phyloP scores from a whole-genome alignment of 225 moss, liverwort and hornwort genomes.

The Physcomitrium patens region DNA sequence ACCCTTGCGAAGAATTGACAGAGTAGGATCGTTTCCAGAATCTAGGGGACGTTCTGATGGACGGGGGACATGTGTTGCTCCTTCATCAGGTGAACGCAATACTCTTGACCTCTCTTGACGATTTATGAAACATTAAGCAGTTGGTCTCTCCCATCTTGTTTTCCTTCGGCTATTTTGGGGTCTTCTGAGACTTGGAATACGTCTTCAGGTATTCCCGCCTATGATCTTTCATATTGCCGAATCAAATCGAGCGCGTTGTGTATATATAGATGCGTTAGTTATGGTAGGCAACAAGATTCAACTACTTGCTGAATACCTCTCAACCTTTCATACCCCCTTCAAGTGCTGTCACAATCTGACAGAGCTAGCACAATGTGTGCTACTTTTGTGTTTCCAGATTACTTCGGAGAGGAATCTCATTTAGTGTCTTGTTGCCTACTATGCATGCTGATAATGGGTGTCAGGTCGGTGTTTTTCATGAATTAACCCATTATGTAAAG shows the following conservation, averaged over 20 bases:
- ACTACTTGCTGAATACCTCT: slow-evolving; percentile 2
- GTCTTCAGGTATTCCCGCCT: background rate
- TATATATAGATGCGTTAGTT: background rate
- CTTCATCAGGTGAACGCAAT: slow-evolving; percentile 57
- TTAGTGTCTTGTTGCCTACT: background rate
- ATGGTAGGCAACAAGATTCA: background rate
- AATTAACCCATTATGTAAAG: background rate
- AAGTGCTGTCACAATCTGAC: background rate
- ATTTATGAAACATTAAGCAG: slow-evolving; percentile 30
- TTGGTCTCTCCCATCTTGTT: background rate
- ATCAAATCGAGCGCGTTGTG: background rate
- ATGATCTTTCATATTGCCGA: background rate
- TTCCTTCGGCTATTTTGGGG: background rate
- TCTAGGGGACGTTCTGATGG: slow-evolving; percentile 67
- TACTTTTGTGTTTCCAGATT: background rate
- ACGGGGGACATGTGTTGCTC: slow-evolving; percentile 76
- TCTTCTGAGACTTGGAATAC: background rate
- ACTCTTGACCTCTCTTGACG: background rate
- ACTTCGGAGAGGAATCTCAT: too few relatives aligned
- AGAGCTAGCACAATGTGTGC: background rate
- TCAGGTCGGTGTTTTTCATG: background rate
- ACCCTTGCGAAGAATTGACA: slow-evolving; percentile 71
- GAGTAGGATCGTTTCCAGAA: slow-evolving; percentile 76
- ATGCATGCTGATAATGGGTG: background rate
- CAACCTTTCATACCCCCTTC: background rate